Conservation (phyloP, 2,329 filamentous ascomycete species). For the Calonectria montana region DNA sequence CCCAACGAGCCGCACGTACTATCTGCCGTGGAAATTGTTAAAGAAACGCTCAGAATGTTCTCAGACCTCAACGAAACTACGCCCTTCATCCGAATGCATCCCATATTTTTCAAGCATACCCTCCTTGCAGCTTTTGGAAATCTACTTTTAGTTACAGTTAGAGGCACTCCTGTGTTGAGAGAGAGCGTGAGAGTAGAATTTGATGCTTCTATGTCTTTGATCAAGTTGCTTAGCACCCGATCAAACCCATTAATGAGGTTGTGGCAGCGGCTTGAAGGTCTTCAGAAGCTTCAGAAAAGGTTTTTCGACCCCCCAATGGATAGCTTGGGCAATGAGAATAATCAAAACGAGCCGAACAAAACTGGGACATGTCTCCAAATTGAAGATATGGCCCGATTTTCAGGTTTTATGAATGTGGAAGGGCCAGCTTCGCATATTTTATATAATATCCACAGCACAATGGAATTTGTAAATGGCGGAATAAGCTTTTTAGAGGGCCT, state of each 20-base stretch:
- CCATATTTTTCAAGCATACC: slow-evolving; percentile 11
- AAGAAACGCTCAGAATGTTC: not conserved
- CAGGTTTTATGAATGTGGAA: not conserved
- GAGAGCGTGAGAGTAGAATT: not conserved
- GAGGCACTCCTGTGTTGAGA: not conserved
- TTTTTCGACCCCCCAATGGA: not conserved
- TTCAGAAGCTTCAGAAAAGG: not conserved
- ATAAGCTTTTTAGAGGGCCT: not conserved
- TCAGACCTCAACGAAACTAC: slow-evolving; percentile 2
- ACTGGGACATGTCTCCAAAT: not conserved
- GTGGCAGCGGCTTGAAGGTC: slow-evolving; percentile 10
- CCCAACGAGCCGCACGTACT: not conserved
- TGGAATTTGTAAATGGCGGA: not conserved
- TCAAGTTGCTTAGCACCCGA: not conserved
- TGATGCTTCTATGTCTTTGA: not conserved
- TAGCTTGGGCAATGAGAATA: no score
- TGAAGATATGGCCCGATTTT: not conserved
- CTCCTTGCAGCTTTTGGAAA: slow-evolving; percentile 7
- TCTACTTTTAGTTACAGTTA: not conserved
- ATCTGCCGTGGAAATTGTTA: not conserved
- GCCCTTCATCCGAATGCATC: not conserved
- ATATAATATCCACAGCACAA: not conserved
- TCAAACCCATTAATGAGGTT: not conserved
- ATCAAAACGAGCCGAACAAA: no score
- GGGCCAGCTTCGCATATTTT: not conserved